These are phyloP conservation scores for Aplosporella prunicola DNA, from an alignment of 2,329 filamentous ascomycete genomes.

Conservation along the genomic window DNA sequence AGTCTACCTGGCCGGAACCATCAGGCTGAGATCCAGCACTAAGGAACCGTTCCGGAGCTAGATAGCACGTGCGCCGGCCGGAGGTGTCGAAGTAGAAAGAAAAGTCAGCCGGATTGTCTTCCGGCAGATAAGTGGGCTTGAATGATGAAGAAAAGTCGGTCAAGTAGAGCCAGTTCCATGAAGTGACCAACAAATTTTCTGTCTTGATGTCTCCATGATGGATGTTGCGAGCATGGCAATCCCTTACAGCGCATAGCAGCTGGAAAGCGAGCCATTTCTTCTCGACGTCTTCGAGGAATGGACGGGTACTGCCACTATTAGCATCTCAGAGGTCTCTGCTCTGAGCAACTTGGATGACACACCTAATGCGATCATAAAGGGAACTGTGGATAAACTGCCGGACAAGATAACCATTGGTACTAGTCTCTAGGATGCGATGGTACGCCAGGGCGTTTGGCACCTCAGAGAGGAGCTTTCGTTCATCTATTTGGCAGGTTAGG, in stretches of 20 bases:
- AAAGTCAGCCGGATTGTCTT: slow-evolving; percentile 95
- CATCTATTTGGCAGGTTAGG: slow-evolving; percentile 44
- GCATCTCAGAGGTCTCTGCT: slow-evolving; percentile 10
- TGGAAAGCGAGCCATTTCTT: slow-evolving; percentile 99
- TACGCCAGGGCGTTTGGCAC: slow-evolving; percentile 88
- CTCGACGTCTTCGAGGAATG: slow-evolving; percentile 93
- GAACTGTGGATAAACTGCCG: slow-evolving; percentile 95
- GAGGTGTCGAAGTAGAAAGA: slow-evolving; percentile 97
- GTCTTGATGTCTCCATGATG: slow-evolving; percentile 99
- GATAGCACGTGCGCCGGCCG: slow-evolving; percentile 81
- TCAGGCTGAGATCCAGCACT: slow-evolving; percentile 58
- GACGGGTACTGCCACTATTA: slow-evolving; percentile 63
- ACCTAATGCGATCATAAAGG: slow-evolving; percentile 82
- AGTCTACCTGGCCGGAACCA: slow-evolving; percentile 55
- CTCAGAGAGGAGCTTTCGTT: slow-evolving; percentile 67
- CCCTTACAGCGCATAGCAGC: slow-evolving; percentile 79
- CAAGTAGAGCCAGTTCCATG: slow-evolving; percentile 98
- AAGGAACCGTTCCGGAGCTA: slow-evolving; percentile 88
- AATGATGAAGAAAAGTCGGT: slow-evolving; percentile 96
- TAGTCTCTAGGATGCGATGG: slow-evolving; percentile 83
- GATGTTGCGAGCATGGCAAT: slow-evolving; percentile 80
- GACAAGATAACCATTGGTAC: slow-evolving; percentile 83
- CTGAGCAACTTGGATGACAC: slow-evolving; percentile 14
- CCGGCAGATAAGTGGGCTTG: slow-evolving; percentile 86
- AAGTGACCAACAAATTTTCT: slow-evolving; percentile 92